These are phyloP conservation scores for Suhomyces coccinellae DNA, from an alignment of 1,139 yeast genomes.

Conservation along the genomic window DNA sequence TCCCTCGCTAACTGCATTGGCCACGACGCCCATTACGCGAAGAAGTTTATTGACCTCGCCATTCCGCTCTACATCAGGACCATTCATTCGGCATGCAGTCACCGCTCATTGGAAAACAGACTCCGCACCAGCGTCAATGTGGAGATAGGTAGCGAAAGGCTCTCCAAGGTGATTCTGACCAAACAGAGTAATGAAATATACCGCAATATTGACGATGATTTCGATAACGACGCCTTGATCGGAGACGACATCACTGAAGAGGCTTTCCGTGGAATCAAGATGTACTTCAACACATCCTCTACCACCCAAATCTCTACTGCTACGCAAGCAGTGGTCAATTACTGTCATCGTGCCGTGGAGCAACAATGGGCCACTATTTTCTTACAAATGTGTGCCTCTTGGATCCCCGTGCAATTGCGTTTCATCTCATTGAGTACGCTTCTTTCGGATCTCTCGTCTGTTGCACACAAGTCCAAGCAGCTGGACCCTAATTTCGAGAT, in stretches of 20 bases:
- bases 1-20: constrained; percentile 47
- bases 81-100: constrained; percentile 22
- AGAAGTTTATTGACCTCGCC: constrained; percentile 36
- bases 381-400: constrained; percentile 65
- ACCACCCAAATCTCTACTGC: constrained; percentile 50
- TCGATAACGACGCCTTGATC: constrained; percentile 32
- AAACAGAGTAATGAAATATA: constrained; percentile 22
- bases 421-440: constrained; percentile 60
- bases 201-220: constrained; percentile 27
- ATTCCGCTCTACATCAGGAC: constrained; percentile 44
- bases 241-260: constrained; percentile 34
- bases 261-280: constrained; percentile 45
- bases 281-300: constrained; percentile 52
- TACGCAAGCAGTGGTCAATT: constrained; percentile 43
- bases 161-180: constrained; percentile 30
- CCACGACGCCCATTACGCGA: constrained; percentile 38
- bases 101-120: constrained; percentile 22
- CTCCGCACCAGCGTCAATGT: constrained; percentile 27
- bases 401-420: constrained; percentile 88
- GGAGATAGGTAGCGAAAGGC: constrained; percentile 25
- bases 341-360: constrained; percentile 29
- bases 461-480: constrained; percentile 22
- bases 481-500: constrained; percentile 26
- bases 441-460: constrained; percentile 30
- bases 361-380: constrained; percentile 56